phyloP scores from a whole-genome alignment of 2,329 filamentous ascomycete species.

The Helotiales sp. region DNA sequence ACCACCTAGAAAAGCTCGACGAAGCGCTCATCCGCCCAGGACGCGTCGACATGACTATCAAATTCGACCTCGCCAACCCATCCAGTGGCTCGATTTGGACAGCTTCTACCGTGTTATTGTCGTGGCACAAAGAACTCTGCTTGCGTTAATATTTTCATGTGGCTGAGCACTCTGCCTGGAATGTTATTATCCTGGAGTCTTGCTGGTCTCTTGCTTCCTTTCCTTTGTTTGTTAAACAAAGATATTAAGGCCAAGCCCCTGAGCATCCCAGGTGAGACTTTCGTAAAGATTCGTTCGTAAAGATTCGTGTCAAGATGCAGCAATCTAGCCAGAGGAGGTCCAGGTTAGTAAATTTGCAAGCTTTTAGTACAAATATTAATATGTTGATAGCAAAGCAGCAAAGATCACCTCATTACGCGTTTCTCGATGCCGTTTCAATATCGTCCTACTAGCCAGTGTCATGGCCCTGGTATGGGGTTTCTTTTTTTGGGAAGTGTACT shows the following conservation, averaged over 20 bases:
- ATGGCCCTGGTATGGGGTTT: neutral
- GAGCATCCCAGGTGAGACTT: neutral
- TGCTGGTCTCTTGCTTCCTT: neutral
- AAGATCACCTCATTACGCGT: neutral
- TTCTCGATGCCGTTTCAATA: neutral
- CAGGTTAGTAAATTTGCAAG: neutral
- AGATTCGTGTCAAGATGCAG: neutral
- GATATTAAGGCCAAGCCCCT: neutral
- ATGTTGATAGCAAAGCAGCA: neutral
- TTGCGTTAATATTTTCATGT: too few relatives aligned
- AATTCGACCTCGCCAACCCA: too few relatives aligned
- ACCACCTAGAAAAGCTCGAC: too few relatives aligned
- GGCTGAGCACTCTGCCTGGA: too few relatives aligned
- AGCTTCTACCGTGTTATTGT: too few relatives aligned
- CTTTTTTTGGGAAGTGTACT: conserved; percentile 5
- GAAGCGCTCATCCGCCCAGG: too few relatives aligned
- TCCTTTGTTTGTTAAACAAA: neutral
- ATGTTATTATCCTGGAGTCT: neutral
- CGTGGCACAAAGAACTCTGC: neutral
- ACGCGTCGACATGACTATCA: too few relatives aligned
- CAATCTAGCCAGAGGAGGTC: neutral
- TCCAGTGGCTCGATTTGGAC: too few relatives aligned
- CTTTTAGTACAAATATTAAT: neutral
- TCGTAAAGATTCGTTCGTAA: neutral
- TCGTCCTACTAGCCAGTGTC: neutral